These are phyloP conservation scores for Penicillium atrosanguineum DNA, from an alignment of 495 filamentous ascomycete species.

Conservation along the genomic window DNA sequence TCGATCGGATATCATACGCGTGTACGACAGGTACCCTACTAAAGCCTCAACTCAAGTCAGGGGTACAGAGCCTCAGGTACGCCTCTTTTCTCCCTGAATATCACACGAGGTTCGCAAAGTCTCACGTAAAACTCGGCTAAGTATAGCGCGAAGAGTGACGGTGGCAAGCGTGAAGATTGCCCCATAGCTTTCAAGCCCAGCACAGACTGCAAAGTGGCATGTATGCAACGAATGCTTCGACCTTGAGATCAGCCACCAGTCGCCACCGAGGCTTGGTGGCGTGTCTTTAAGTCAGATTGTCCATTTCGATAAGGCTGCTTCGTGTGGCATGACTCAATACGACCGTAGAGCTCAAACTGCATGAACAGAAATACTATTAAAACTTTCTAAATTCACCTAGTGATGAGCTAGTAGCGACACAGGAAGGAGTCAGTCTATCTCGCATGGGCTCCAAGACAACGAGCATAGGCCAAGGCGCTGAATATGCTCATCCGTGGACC, in stretches of 20 bases:
- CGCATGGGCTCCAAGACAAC: neutral
- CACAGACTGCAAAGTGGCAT: constrained; percentile 10
- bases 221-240: constrained; percentile 10
- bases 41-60: neutral
- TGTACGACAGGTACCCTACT: neutral
- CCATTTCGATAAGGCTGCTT: constrained; percentile 7
- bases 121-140: no score
- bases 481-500: neutral
- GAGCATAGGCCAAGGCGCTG: neutral
- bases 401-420: neutral
- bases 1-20: constrained; percentile 4
- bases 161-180: constrained; percentile 11
- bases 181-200: neutral
- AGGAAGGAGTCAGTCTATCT: neutral
- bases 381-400: constrained; percentile 9
- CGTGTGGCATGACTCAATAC: constrained; percentile 22
- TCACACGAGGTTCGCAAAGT: constrained; percentile 5
- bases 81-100: neutral
- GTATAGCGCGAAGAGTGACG: neutral
- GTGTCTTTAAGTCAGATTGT: constrained; percentile 2
- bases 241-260: constrained; percentile 15
- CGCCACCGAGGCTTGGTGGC: constrained; percentile 17
- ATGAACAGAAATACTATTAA: constrained; percentile 11
- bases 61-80: neutral
- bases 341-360: constrained; percentile 14